A percentile compares a stretch with the other conserved stretches of the same genome.
phyloP scores from a whole-genome alignment of 1,139 yeast species.

The Pneumocystis carinii region DNA sequence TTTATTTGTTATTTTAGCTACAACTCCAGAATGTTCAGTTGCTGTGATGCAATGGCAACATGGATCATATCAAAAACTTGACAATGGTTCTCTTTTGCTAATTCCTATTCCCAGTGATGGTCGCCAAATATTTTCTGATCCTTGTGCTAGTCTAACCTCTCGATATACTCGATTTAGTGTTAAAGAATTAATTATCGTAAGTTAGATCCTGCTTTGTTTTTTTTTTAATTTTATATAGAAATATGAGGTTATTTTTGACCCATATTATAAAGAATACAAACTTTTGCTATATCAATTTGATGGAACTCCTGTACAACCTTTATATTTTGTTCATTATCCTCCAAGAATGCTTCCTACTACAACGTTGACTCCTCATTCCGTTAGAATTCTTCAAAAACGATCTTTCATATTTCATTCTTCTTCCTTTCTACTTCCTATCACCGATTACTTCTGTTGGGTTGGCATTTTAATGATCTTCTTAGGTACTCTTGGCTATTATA shows the following conservation, averaged over 20 bases:
- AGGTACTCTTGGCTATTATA: slow-evolving; percentile 16
- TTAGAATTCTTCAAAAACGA: slow-evolving; percentile 15
- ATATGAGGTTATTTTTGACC: slow-evolving; percentile 41
- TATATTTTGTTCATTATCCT: slow-evolving; percentile 81
- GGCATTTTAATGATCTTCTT: slow-evolving; percentile 16
- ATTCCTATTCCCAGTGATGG: slow-evolving; percentile 80
- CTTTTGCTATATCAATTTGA: slow-evolving; percentile 66
- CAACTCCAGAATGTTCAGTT: slow-evolving; percentile 63
- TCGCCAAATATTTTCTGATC: slow-evolving; percentile 75
- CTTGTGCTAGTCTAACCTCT: slow-evolving; percentile 47
- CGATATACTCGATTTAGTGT: slow-evolving; percentile 59
- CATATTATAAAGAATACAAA: slow-evolving; percentile 68
- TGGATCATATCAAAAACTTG: slow-evolving; percentile 50
- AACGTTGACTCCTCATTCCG: slow-evolving; percentile 21
- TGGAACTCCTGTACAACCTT: slow-evolving; percentile 71
- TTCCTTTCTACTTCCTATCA: slow-evolving; percentile 3
- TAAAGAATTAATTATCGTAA: slow-evolving; percentile 44
- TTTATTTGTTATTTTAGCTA: slow-evolving; percentile 23
- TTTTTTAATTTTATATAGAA: slow-evolving; percentile 16
- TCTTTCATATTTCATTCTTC: slow-evolving; percentile 8
- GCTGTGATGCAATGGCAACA: slow-evolving; percentile 81
- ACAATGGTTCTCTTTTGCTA: slow-evolving; percentile 55
- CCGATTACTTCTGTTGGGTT: slow-evolving; percentile 15
- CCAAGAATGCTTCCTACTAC: slow-evolving; percentile 89
- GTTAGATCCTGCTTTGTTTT: slow-evolving; percentile 7